phyloP scores from a whole-genome alignment of 768 basidiomycete genomes.

The Lactarius sanguifluus region DNA sequence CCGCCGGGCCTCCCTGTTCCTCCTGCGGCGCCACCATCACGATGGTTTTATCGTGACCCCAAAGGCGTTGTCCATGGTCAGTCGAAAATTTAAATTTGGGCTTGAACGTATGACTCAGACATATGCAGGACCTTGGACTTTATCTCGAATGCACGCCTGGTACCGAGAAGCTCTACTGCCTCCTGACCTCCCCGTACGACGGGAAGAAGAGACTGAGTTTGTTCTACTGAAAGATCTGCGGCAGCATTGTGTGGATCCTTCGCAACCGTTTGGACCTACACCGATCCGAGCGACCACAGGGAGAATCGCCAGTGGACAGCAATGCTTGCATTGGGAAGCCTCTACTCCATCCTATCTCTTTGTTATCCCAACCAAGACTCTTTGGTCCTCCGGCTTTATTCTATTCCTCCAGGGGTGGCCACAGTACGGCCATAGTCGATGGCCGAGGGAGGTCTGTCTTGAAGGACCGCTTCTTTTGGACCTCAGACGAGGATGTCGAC shows the following conservation, averaged over 20 bases:
- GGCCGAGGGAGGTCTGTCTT: conserved; percentile 82
- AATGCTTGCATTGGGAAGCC: conserved; percentile 49
- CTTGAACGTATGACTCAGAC: background rate
- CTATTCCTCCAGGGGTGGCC: conserved; percentile 85
- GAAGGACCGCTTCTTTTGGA: conserved; percentile 80
- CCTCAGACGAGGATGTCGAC: conserved; percentile 56
- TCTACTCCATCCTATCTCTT: conserved; percentile 68
- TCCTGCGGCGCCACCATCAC: conserved; percentile 60
- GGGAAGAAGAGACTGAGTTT: conserved; percentile 71
- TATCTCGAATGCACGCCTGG: conserved; percentile 87
- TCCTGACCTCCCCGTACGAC: conserved; percentile 75
- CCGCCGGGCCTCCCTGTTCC: conserved; percentile 81
- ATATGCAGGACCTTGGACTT: conserved; percentile 76
- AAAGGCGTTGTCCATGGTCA: conserved; percentile 76
- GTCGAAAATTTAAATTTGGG: conserved; percentile 31
- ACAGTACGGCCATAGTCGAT: conserved; percentile 86
- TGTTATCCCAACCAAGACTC: conserved; percentile 74
- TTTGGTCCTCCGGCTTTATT: conserved; percentile 87
- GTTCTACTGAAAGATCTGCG: conserved; percentile 70
- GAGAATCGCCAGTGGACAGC: conserved; percentile 32
- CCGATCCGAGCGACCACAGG: conserved; percentile 37
- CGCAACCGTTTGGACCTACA: conserved; percentile 63
- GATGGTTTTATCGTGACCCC: conserved; percentile 84
- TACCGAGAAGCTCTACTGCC: conserved; percentile 83
- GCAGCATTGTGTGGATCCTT: conserved; percentile 78